These are phyloP conservation scores for Capsicum baccatum DNA, from an alignment of 257 asterid genomes.

Conservation along the genomic window DNA sequence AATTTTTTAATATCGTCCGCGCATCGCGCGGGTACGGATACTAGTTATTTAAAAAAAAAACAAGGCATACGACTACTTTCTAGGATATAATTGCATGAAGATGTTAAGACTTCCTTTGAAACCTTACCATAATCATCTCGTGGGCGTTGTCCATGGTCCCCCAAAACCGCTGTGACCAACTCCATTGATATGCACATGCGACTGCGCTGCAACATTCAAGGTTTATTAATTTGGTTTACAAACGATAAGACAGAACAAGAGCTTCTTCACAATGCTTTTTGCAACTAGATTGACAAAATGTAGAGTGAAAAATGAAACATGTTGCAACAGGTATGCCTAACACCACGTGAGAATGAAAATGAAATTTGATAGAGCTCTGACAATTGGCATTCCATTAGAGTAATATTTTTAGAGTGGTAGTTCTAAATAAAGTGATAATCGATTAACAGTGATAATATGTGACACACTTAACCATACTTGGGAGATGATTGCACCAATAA, in stretches of 20 bases:
- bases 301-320: slow-evolving; percentile 12
- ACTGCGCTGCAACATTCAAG: slow-evolving; percentile 51
- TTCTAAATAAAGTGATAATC: neutral
- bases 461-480: neutral
- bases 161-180: slow-evolving; percentile 95
- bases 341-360: slow-evolving; percentile 12
- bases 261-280: slow-evolving; percentile 18
- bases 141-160: slow-evolving; percentile 99
- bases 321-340: neutral
- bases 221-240: neutral
- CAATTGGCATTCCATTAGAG: slow-evolving; percentile 7
- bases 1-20: too few species aligned
- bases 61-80: slow-evolving; percentile 19
- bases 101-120: neutral
- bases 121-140: slow-evolving; percentile 91
- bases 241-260: neutral
- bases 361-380: neutral
- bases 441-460: neutral
- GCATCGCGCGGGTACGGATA: too few species aligned
- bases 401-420: neutral
- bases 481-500: neutral
- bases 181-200: slow-evolving; percentile 96
- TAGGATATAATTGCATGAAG: neutral
- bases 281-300: slow-evolving; percentile 14
- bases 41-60: neutral